Percentiles rank a stretch among this genome's conserved stretches.
These are phyloP conservation scores for Aspergillus oerlinghausenensis DNA, from an alignment of 2,329 filamentous ascomycete genomes.

Conservation along the genomic window DNA sequence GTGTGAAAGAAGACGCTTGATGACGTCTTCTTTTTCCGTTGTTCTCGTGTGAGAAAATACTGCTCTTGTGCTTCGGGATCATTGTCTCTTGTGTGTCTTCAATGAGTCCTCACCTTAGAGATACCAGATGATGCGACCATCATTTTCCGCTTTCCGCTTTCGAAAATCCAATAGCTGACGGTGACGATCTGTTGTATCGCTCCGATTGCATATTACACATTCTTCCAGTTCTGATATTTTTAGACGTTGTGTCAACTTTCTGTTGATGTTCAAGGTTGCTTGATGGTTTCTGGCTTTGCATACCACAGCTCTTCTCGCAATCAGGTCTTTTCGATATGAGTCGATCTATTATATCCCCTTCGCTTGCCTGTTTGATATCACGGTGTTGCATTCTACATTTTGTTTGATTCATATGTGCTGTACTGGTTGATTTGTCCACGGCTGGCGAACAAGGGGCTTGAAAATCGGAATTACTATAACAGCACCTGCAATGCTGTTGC, in stretches of 20 bases:
- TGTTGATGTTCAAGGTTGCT: background rate
- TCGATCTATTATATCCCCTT: slow-evolving; percentile 11
- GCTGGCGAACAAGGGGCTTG: slow-evolving; percentile 2
- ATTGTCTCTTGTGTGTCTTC: slow-evolving; percentile 13
- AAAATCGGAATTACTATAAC: background rate
- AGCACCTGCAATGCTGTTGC: background rate
- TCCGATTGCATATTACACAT: slow-evolving; percentile 4
- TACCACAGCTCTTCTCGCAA: background rate
- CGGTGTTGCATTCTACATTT: slow-evolving; percentile 7
- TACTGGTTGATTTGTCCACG: slow-evolving; percentile 4
- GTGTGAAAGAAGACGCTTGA: slow-evolving; percentile 16
- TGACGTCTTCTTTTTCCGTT: background rate
- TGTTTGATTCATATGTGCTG: slow-evolving; percentile 1
- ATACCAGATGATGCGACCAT: slow-evolving; percentile 23
- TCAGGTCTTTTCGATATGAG: slow-evolving; percentile 3
- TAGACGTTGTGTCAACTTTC: slow-evolving; percentile 11
- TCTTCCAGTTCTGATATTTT: slow-evolving; percentile 1
- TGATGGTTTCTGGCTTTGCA: slow-evolving; percentile 1
- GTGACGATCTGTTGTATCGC: slow-evolving; percentile 4
- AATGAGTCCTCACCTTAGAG: slow-evolving; percentile 16
- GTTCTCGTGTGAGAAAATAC: slow-evolving; percentile 1
- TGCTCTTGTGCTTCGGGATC: slow-evolving; percentile 2
- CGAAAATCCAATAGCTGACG: slow-evolving; percentile 2
- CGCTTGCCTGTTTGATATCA: slow-evolving; percentile 7
- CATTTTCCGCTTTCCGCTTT: slow-evolving; percentile 4